Conservation (phyloP, 148 eudicot species). For the Camellia sinensis region DNA sequence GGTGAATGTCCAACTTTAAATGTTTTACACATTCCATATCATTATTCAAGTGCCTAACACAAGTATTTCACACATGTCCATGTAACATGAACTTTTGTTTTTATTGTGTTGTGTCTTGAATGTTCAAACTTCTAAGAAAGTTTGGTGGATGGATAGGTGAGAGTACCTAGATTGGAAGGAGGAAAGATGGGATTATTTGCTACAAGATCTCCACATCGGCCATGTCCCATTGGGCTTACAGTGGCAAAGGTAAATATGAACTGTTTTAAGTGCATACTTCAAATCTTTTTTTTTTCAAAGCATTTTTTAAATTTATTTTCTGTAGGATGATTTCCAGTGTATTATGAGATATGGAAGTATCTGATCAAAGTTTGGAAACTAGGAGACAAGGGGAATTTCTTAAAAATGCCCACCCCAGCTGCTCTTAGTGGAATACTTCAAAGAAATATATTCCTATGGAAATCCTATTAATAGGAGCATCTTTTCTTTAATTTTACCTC, state of each 20-base stretch:
- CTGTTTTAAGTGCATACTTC: background rate
- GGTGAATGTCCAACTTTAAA: background rate
- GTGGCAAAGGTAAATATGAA: conserved; percentile 66
- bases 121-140: conserved; percentile 7
- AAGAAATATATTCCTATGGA: background rate
- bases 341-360: background rate
- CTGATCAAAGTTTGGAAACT: background rate
- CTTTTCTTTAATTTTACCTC: background rate
- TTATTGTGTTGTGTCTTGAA: background rate
- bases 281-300: background rate
- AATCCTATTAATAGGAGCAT: background rate
- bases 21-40: background rate
- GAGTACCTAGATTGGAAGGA: conserved; percentile 88
- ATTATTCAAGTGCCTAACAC: background rate
- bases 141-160: conserved; percentile 55
- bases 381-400: background rate
- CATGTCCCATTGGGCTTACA: conserved; percentile 93
- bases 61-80: background rate
- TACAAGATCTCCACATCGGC: conserved; percentile 97
- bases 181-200: conserved; percentile 85
- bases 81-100: background rate
- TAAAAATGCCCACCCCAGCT: background rate
- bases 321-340: background rate
- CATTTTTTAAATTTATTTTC: background rate
- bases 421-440: background rate